Conservation (phyloP, 1,284 basidiomycete genomes). For the Puccinia triticina region DNA sequence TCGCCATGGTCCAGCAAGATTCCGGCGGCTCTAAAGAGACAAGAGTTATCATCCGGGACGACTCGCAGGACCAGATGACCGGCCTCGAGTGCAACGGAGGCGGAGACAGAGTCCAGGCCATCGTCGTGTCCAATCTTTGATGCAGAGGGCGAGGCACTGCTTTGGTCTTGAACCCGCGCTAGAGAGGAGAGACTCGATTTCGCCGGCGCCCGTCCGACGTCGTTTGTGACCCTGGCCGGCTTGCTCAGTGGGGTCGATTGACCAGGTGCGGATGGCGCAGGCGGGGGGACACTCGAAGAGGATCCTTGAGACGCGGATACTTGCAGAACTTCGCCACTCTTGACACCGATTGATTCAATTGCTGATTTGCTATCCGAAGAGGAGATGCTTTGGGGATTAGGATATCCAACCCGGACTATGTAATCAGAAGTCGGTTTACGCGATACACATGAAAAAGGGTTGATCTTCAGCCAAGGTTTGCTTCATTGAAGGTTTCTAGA, state of each 20-base stretch:
- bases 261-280: conserved; percentile 51
- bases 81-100: conserved; percentile 67
- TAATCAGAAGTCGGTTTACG: neutral
- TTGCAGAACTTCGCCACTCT: conserved; percentile 78
- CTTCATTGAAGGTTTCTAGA: neutral
- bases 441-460: neutral
- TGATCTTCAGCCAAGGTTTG: neutral
- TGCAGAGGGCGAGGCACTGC: conserved; percentile 38
- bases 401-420: conserved; percentile 40
- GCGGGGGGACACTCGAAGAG: conserved; percentile 23
- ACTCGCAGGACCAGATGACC: conserved; percentile 64
- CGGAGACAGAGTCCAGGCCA: conserved; percentile 67
- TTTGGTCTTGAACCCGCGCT: conserved; percentile 24
- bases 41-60: conserved; percentile 90
- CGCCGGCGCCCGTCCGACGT: conserved; percentile 52
- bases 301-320: conserved; percentile 65
- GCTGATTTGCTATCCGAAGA: conserved; percentile 73
- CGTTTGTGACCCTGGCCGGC: conserved; percentile 56
- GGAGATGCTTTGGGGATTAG: conserved; percentile 69
- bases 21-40: conserved; percentile 82
- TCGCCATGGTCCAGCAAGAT: conserved; percentile 81
- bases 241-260: conserved; percentile 54
- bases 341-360: conserved; percentile 73
- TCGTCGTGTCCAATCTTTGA: conserved; percentile 56
- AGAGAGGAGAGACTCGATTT: conserved; percentile 57